A percentile compares a stretch with the other conserved stretches of the same genome.
Conservation (phyloP, 2,329 filamentous ascomycete species). For the Celoporthe dispersa region DNA sequence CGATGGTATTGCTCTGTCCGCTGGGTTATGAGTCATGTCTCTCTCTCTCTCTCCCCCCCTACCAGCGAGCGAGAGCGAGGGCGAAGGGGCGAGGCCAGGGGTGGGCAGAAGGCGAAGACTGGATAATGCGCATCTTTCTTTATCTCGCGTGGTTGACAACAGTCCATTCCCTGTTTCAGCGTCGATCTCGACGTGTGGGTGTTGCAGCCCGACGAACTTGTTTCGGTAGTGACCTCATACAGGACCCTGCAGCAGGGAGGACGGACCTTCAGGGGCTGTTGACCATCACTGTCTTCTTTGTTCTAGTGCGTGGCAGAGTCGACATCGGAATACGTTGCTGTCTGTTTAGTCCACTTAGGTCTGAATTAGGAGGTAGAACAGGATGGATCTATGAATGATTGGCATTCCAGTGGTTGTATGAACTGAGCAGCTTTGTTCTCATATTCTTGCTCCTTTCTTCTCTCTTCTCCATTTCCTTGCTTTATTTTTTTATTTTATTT, state of each 20-base stretch:
- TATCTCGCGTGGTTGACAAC: neutral
- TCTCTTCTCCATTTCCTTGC: neutral
- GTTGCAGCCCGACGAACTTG: neutral
- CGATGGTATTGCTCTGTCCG: neutral
- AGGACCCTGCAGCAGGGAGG: neutral
- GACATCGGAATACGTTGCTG: neutral
- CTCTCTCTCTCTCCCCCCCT: no score
- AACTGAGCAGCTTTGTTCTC: neutral
- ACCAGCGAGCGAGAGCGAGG: neutral
- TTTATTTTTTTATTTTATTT: no score
- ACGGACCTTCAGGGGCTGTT: neutral
- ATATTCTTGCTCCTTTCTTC: neutral
- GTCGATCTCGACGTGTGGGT: neutral
- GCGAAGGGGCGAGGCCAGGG: neutral
- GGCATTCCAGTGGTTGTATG: neutral
- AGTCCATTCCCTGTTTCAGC: slow-evolving; percentile 6
- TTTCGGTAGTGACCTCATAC: neutral
- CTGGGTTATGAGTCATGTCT: neutral
- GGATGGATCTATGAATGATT: no score
- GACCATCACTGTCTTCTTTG: neutral
- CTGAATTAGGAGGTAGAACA: neutral
- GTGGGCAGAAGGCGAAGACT: neutral
- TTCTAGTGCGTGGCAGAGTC: no score
- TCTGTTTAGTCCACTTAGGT: neutral
- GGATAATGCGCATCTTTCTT: neutral